Evolutionary conservation across 225 moss, liverwort and hornwort species (phyloP).

Genomic region (Bryoerythrophyllum caledonicum): DNA sequence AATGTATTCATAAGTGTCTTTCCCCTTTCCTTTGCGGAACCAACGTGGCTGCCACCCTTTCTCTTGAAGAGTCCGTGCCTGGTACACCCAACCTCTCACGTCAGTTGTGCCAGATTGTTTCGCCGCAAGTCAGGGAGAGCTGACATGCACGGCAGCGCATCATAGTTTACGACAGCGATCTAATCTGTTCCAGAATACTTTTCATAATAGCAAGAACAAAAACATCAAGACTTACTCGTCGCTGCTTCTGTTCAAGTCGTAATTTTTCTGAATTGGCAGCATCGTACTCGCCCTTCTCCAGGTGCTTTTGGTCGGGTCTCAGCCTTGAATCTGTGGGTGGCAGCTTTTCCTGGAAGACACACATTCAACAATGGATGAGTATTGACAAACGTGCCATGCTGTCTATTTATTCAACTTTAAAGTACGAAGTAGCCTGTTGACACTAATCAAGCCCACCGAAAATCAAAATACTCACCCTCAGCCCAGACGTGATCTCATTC

Average conservation of each 20-base stretch:
- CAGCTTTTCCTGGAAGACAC: constrained; percentile 65
- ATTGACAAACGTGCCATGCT: neutral
- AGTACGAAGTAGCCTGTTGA: neutral
- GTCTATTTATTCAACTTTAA: constrained; percentile 1
- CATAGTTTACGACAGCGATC: neutral
- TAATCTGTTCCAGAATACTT: neutral
- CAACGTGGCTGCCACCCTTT: constrained; percentile 98
- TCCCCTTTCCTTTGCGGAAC: constrained; percentile 89
- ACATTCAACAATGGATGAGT: constrained; percentile 7
- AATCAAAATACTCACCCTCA: constrained; percentile 60
- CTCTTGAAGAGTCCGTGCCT: constrained; percentile 93
- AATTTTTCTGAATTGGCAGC: constrained; percentile 86
- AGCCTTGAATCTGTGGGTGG: constrained; percentile 96
- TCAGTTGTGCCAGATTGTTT: constrained; percentile 12
- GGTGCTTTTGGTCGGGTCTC: constrained; percentile 90
- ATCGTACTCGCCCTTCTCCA: constrained; percentile 95
- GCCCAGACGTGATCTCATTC: constrained; percentile 91
- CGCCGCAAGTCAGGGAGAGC: neutral
- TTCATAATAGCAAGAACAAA: constrained; percentile 3
- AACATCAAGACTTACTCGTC: constrained; percentile 54
- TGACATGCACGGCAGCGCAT: neutral
- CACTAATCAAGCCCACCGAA: constrained; percentile 5
- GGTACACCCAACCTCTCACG: constrained; percentile 22
- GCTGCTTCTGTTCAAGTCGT: constrained; percentile 91
- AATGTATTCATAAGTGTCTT: constrained; percentile 76